phyloP scores from a whole-genome alignment of 2,329 filamentous ascomycete species.

The Aspergillus fijiensis region DNA sequence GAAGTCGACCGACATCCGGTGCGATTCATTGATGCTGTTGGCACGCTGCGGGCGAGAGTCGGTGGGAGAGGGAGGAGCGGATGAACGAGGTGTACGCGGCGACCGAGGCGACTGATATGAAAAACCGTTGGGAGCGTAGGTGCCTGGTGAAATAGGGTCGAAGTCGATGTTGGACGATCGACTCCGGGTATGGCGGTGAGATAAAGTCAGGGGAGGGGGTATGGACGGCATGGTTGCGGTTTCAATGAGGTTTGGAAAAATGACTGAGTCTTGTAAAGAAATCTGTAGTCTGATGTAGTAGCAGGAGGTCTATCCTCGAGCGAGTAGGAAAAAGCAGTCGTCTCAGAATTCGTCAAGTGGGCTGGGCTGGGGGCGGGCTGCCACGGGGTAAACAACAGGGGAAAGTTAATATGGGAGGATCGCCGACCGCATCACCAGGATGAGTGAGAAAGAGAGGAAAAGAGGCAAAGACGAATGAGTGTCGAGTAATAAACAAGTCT shows the following conservation, averaged over 20 bases:
- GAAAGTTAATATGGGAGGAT: constrained; percentile 10
- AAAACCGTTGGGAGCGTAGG: constrained; percentile 33
- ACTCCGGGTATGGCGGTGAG: constrained; percentile 36
- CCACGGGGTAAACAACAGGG: constrained; percentile 8
- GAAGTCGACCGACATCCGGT: constrained; percentile 43
- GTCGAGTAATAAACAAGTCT: background rate
- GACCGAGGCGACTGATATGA: constrained; percentile 33
- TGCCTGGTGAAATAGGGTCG: constrained; percentile 36
- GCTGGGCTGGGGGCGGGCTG: background rate
- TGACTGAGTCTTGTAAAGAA: background rate
- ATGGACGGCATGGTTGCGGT: constrained; percentile 28
- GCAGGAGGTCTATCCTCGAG: background rate
- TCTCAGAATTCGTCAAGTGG: background rate
- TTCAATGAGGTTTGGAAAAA: constrained; percentile 12
- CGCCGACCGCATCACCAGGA: constrained; percentile 19
- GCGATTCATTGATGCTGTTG: constrained; percentile 36
- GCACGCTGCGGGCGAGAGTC: constrained; percentile 38
- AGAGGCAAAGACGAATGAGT: background rate
- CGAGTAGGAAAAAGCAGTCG: constrained; percentile 2
- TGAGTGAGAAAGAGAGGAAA: constrained; percentile 7
- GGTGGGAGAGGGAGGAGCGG: constrained; percentile 41
- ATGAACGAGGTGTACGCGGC: constrained; percentile 37
- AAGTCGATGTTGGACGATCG: constrained; percentile 39
- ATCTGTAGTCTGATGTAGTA: background rate
- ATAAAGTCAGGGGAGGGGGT: constrained; percentile 38